Conservation (phyloP, 306 rosid species). For the Corylus americana region DNA sequence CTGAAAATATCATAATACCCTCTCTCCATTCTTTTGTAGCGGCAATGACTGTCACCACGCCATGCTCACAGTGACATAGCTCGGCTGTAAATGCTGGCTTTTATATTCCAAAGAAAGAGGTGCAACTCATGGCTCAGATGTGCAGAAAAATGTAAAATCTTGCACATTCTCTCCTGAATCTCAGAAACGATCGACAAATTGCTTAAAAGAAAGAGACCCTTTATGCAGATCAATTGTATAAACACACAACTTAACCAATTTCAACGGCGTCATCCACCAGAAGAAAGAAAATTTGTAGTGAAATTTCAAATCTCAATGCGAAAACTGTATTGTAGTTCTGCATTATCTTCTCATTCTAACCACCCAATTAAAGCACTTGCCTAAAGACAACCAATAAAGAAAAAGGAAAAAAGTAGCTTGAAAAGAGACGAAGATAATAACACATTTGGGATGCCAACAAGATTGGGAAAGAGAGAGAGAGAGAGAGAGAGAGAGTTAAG, state of each 20-base stretch:
- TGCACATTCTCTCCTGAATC: background rate
- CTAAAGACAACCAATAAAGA: background rate
- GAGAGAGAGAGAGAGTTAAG: conserved; percentile 9
- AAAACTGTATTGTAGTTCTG: background rate
- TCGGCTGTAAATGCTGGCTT: background rate
- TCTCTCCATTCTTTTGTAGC: conserved; percentile 31
- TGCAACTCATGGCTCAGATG: background rate
- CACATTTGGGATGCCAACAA: background rate
- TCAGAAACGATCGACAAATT: background rate
- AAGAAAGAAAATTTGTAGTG: too few species aligned
- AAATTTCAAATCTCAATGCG: background rate
- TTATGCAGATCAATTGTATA: background rate
- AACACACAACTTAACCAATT: background rate
- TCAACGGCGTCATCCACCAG: background rate
- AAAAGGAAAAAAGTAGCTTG: background rate
- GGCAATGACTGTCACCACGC: conserved; percentile 4
- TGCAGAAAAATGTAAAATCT: background rate
- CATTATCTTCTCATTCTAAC: conserved; percentile 6
- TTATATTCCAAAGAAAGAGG: background rate
- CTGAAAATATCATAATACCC: conserved; percentile 31
- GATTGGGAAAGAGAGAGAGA: background rate
- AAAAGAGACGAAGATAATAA: conserved; percentile 7
- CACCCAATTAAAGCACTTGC: background rate
- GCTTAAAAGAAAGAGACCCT: too few species aligned
- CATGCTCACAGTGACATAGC: background rate